These are phyloP conservation scores for Hypoxylon sp. DNA, from an alignment of 2,329 filamentous ascomycete species.

Conservation along the genomic window DNA sequence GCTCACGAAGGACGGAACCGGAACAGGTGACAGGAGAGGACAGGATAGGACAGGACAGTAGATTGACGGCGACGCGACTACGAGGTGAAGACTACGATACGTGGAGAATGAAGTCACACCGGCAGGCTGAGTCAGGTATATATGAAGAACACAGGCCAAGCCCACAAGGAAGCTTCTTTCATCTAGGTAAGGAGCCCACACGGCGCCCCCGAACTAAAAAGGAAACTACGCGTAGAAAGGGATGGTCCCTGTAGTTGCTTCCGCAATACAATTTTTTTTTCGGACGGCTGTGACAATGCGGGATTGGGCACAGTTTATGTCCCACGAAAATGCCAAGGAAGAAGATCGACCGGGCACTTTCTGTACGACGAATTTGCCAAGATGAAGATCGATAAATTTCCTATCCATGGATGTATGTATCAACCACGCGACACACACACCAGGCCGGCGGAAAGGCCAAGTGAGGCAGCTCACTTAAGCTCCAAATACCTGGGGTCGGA, in stretches of 20 bases:
- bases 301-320: slow-evolving; percentile 32
- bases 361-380: slow-evolving; percentile 36
- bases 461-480: slow-evolving; percentile 46
- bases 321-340: slow-evolving; percentile 39
- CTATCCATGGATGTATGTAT: slow-evolving; percentile 13
- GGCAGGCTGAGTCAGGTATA: slow-evolving; percentile 34
- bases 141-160: slow-evolving; percentile 35
- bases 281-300: slow-evolving; percentile 16
- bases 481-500: slow-evolving; percentile 24
- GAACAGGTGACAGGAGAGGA: not conserved
- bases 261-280: slow-evolving; percentile 28
- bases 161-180: slow-evolving; percentile 22
- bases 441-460: slow-evolving; percentile 30
- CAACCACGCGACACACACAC: slow-evolving; percentile 15
- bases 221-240: slow-evolving; percentile 30
- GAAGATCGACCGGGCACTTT: slow-evolving; percentile 39
- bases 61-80: slow-evolving; percentile 2
- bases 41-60: slow-evolving; percentile 8
- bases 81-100: slow-evolving; percentile 28
- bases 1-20: slow-evolving; percentile 34
- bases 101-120: slow-evolving; percentile 12
- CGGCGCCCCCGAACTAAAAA: slow-evolving; percentile 27
- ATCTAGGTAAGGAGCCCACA: slow-evolving; percentile 36
- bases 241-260: slow-evolving; percentile 37
- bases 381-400: slow-evolving; percentile 38